Evolutionary conservation across 1,284 basidiomycete species (phyloP).

Genomic region (Cutaneotrichosporon arboriforme): DNA sequence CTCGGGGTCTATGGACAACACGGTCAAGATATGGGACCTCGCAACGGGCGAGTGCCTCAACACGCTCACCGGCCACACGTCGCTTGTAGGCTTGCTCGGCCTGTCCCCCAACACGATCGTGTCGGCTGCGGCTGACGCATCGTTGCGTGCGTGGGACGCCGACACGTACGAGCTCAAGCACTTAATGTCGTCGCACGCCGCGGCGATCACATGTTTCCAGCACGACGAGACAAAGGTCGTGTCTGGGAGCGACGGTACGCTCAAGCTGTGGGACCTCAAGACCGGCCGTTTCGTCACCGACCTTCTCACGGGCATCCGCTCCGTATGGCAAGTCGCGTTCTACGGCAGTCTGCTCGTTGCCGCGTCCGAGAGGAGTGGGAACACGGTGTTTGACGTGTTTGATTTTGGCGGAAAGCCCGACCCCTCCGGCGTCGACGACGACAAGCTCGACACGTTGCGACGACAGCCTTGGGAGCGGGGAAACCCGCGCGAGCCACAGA

Average conservation of each 20-base stretch:
- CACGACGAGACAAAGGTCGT: conserved; percentile 95
- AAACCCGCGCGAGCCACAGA: conserved; percentile 30
- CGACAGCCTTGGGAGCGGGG: conserved; percentile 37
- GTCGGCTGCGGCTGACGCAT: conserved; percentile 89
- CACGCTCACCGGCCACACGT: conserved; percentile 77
- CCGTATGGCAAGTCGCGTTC: conserved; percentile 94
- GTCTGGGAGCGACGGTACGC: conserved; percentile 85
- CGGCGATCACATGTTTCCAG: conserved; percentile 94
- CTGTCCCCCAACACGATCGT: conserved; percentile 83
- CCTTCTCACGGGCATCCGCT: conserved; percentile 76
- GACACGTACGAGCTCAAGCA: conserved; percentile 70
- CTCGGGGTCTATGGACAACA: conserved; percentile 94
- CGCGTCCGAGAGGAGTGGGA: conserved; percentile 73
- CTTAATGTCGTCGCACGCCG: conserved; percentile 77
- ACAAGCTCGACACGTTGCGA: conserved; percentile 30
- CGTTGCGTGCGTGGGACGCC: conserved; percentile 86
- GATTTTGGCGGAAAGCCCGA: conserved; percentile 33
- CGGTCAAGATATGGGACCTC: conserved; percentile 86
- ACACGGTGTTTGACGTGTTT: conserved; percentile 54
- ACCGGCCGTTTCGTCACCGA: conserved; percentile 79
- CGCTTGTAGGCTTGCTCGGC: conserved; percentile 77
- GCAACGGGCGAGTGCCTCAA: conserved; percentile 71
- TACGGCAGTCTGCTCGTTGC: conserved; percentile 87
- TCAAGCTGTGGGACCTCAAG: conserved; percentile 92
- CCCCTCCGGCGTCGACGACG: conserved; percentile 35